Evolutionary conservation across 371 early-diverging fungal genomes (phyloP), one percentile per base, ranked within the genome.

Genomic region (Circinella umbellata): DNA sequence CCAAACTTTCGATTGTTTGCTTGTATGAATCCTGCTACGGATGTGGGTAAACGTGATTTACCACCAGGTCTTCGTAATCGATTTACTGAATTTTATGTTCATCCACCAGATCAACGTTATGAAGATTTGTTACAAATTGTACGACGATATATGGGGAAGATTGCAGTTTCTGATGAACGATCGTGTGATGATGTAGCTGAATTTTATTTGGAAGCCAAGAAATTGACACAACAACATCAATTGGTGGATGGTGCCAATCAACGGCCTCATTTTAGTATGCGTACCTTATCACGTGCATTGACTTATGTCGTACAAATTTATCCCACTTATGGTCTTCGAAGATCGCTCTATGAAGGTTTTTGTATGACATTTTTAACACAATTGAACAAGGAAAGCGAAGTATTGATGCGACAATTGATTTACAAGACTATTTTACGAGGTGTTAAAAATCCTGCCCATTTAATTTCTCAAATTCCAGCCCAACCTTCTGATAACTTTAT

Each of bases 1-100:
- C 92, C 93, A 35, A 92, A 95, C 66, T 99, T 99, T 88, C 89
- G 98, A 11, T 82, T 99, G 7, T 99, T 99, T 82, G 99, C 97
- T 1, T 99, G 99, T 81, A 99, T 99, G 99, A 99, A 99, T 83
- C 99, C 99, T 18, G 94, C 97, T n/a, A 98, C 94, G 11, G 98
- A 99, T 83, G 96, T 97, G 1, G 99, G 99, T 60, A 99, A 99
- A 81, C 93, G 96, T 55, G 94, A 98, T 73, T 88, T 99, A 27
- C 97, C 99, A 13, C 92, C 93, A 5, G 96, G 95, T 13, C 85
- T 99, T 14, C 90, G 97, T 48, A 93, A 90, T 62, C 87, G 98
- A 47, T 98, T 99, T 77, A 96, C 96, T 17, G 98, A 99, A 72
- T 91, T 97, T 64, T 98, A 93, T 80, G 96, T 98, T 13, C 93